Evolutionary conservation across 2,329 filamentous ascomycete genomes (phyloP), one percentile per base, ranked within the genome.

Genomic region (Berkeleyomyces rouxiae): DNA sequence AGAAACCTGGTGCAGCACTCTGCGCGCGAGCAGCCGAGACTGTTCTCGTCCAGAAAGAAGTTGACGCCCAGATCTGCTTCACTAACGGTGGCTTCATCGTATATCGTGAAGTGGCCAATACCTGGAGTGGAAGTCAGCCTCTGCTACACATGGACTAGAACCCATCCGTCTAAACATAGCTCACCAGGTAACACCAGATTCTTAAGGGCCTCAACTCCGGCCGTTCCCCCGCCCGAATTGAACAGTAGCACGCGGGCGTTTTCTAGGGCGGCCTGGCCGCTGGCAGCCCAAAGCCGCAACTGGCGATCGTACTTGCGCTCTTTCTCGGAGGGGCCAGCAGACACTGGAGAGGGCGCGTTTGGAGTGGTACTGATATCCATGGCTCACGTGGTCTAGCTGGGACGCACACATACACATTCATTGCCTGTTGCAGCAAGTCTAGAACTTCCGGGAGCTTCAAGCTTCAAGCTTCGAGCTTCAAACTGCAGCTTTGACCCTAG

Each of bases 261-360:
- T 73, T 99, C 95, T 1, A 99, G 79, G 13, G 91, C 92, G 67
- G 86, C 81, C 72, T 99, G 93, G 16, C 93, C 93, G 59, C 83
- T 89, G 49, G 92, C 90, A 66, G 91, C 95, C 93, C 93, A 99
- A 11, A 99, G 78, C 61, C 95, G 86, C 47, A 99, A 83, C 74
- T 99, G 93, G 61, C 93, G 85, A 73, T 99, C 93, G 75, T 99
- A 99, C 71, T 89, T 95, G 73, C 82, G 82, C 66, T 84, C 81
- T 70, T 84, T 83, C 66, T 82, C 81, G 4, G 81, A 79, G 7
- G 79, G 81, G 0, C 78, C 78, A 39, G 33, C 31, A 31, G 36
- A 37, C 10, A 36, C n/a, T 10, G 51, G 23, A 5, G 11, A 13
- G 4, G 36, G 33, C 13, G 77, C 75, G 46, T 81, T 75, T 16